Base-by-base conservation (phyloP, 129 eudicot species). In the Ambrosia trifida region DNA sequence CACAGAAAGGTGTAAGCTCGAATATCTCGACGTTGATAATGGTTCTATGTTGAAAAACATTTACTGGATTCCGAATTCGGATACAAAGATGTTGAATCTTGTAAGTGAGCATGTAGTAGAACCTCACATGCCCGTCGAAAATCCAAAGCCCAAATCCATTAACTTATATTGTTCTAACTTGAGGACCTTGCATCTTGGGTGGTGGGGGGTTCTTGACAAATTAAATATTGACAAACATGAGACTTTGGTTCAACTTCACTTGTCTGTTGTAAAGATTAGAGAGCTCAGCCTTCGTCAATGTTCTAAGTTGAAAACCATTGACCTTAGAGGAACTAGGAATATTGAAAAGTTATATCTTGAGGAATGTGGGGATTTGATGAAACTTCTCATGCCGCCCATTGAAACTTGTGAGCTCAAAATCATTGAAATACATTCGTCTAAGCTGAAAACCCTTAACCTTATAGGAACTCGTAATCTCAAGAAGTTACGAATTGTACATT, bases 111-210 rank as follows among this genome's bases (percentile, higher is more conserved):
- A n/a, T n/a, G n/a, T n/a, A n/a, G n/a, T n/a, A n/a, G n/a, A n/a
- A n/a, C n/a, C n/a, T n/a, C n/a, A n/a, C n/a, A n/a, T n/a, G n/a
- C n/a, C n/a, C n/a, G 28, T 24, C 28, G 28, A 24, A 24, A 24
- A 24, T 1, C 28, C 28, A 4, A 2, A 5, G 30, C 58, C 17
- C 11, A 6, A 17, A 51, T 4, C 58, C 11, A 16, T 51, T 2
- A n/a, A 17, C 5, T 3, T 51, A 3, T 0, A 4, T 16, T 5
- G 58, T 51, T 51, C 58, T 51, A 51, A 51, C 9, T 17, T 51
- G 58, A 68, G 61, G 24, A 31, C 73, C 10, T 61, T 68, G n/a
- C n/a, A 49, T 60, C 44, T 68, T 49, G 9, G 44, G n/a, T 6
- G 52, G 72, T 14, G 28, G 31, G 60, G n/a, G 18, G 14, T n/a